Evolutionary conservation across 441 rosid genomes (phyloP), one percentile per base, ranked within the genome.

Genomic region (Flueggea neowawraea): DNA sequence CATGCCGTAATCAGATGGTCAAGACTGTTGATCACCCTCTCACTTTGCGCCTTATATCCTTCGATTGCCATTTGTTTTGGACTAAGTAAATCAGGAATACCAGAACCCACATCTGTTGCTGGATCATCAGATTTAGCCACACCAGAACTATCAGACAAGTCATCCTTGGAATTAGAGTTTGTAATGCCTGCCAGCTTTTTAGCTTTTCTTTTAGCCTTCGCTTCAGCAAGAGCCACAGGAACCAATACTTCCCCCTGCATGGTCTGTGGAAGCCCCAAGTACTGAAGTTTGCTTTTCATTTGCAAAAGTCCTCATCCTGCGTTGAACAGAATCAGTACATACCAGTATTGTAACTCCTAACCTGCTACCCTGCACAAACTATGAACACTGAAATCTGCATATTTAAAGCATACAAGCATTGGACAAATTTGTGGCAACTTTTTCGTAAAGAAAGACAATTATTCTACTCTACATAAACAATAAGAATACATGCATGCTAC

Each of bases 41-140:
- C 99, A 71, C 97, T 95, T 71, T 91, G 99, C 14, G 99, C 99
- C 76, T 95, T 95, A 45, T 64, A 95, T 63, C 99, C 99, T 88
- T 89, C 92, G 39, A 91, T 59, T 45, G 97, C 97, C 99, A 95
- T 91, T 71, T 86, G 92, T 76, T 91, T 95, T 22, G 78, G 83
- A 68, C 88, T 86, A 70, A 95, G 70, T 76, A 78, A 58, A 10
- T 73, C 91, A 41, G 80, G 52, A 13, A 66, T n/a, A 36, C 69
- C 65, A 36, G 80, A 72, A 68, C 80, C 69, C 52, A 16, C 63
- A 58, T 82, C 90, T 4, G 65, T 53, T 62, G 74, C 72, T 16
- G 36, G 74, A 50, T 51, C 28, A 45, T 71, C 83, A 22, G 87
- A 68, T 66, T 80, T 90, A 66, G 77, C 82, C 62, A 53, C 49